A percentile compares a stretch with the other conserved stretches of the same genome.
Evolutionary conservation across 2,329 filamentous ascomycete species (phyloP).

Genomic region (Graphium sp.): DNA sequence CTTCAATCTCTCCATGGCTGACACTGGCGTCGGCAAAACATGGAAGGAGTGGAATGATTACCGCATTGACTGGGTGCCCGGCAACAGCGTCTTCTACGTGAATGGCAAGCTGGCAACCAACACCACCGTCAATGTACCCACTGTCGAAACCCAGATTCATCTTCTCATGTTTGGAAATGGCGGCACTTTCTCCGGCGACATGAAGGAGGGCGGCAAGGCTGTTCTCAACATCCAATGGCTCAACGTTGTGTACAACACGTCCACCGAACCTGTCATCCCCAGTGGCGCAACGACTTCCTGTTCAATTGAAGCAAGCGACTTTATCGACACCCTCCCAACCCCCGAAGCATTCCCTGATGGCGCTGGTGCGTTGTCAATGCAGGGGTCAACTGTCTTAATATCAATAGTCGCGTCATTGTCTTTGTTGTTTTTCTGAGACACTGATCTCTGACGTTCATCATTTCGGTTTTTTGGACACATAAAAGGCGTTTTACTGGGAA

Average conservation of each 20-base stretch:
- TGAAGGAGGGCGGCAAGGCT: conserved; percentile 30
- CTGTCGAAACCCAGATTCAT: conserved; percentile 31
- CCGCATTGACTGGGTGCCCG: conserved; percentile 41
- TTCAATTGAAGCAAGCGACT: background rate
- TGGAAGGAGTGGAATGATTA: conserved; percentile 43
- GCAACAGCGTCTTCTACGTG: conserved; percentile 36
- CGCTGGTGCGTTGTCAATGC: no score
- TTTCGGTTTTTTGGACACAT: no score
- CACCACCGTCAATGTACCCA: conserved; percentile 37
- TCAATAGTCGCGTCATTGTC: no score
- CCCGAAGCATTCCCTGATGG: background rate
- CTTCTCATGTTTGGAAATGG: conserved; percentile 47
- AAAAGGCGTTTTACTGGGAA: no score
- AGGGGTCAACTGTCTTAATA: no score
- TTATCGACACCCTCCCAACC: background rate
- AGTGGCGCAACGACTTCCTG: background rate
- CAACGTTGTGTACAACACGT: conserved; percentile 37
- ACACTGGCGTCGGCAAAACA: conserved; percentile 9
- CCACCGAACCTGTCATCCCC: background rate
- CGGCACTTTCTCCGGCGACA: conserved; percentile 40
- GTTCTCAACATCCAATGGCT: conserved; percentile 46
- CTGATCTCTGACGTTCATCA: no score
- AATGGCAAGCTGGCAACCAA: conserved; percentile 30
- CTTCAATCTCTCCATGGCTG: conserved; percentile 26
- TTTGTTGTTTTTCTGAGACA: no score